Conservation (phyloP, 176 grass and related monocot species). For the Triticum turgidum region DNA sequence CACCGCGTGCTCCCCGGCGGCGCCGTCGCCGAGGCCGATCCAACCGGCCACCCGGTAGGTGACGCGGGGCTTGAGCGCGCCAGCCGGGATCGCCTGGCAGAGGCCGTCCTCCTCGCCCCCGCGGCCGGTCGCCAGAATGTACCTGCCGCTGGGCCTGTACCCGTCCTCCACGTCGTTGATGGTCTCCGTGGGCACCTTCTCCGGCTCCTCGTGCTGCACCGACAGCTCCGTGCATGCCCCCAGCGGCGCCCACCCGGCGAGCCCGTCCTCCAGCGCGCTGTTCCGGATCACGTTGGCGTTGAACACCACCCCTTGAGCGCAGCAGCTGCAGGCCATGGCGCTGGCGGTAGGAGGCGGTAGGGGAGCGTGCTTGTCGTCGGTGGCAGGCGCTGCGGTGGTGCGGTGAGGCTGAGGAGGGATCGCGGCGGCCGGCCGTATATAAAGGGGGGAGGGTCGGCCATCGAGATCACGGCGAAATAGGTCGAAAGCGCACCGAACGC, state of each 20-base stretch:
- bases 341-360: neutral
- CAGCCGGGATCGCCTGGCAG: conserved; percentile 29
- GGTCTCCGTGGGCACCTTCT: conserved; percentile 45
- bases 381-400: neutral
- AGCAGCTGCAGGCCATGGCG: conserved; percentile 27
- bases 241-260: conserved; percentile 44
- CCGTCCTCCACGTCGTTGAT: conserved; percentile 35
- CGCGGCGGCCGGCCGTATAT: conserved; percentile 26
- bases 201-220: conserved; percentile 37
- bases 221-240: conserved; percentile 43
- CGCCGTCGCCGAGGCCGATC: conserved; percentile 38
- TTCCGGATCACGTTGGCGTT: conserved; percentile 55
- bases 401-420: conserved; percentile 5
- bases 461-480: conserved; percentile 26
- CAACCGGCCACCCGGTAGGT: conserved; percentile 65
- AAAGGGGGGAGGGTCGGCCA: conserved; percentile 9
- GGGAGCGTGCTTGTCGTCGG: neutral
- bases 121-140: conserved; percentile 46
- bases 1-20: conserved; percentile 3
- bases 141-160: conserved; percentile 41
- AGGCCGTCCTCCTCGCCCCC: conserved; percentile 48
- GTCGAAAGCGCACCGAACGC: conserved; percentile 25
- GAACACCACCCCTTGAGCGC: conserved; percentile 35
- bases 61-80: conserved; percentile 22
- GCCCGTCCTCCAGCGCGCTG: conserved; percentile 49